These are phyloP conservation scores for Carex cristatella DNA, from an alignment of 176 grass and related monocot species.

Conservation along the genomic window DNA sequence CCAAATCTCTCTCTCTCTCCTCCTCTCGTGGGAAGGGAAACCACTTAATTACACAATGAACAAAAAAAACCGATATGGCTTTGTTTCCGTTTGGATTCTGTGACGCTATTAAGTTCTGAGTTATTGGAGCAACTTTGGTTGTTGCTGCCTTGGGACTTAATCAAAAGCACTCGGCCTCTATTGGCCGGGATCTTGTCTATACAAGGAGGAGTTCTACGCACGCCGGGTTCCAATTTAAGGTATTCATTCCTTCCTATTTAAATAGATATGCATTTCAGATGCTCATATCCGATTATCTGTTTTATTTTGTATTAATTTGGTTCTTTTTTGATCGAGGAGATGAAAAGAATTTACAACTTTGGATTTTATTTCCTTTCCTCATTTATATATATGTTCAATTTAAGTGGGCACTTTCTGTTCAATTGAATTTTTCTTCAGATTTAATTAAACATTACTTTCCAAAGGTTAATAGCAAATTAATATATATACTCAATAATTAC, in stretches of 20 bases:
- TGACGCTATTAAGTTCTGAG: slow-evolving; percentile 21
- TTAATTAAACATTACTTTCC: background rate
- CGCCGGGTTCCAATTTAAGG: background rate
- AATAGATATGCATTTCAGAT: background rate
- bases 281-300: background rate
- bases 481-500: background rate
- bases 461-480: background rate
- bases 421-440: background rate
- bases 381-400: background rate
- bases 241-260: background rate
- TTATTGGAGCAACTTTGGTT: slow-evolving; percentile 6
- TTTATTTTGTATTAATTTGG: background rate
- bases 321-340: background rate
- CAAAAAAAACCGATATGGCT: slow-evolving; percentile 15
- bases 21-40: slow-evolving; percentile 3
- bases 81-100: slow-evolving; percentile 14
- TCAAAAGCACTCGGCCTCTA: slow-evolving; percentile 4
- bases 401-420: background rate
- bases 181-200: background rate
- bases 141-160: background rate
- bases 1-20: background rate
- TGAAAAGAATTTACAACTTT: background rate
- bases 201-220: background rate
- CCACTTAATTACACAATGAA: slow-evolving; percentile 24
- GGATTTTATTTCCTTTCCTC: slow-evolving; percentile 1